These are phyloP conservation scores for Penicillium odoratum DNA, from an alignment of 495 filamentous ascomycete species.

Conservation along the genomic window DNA sequence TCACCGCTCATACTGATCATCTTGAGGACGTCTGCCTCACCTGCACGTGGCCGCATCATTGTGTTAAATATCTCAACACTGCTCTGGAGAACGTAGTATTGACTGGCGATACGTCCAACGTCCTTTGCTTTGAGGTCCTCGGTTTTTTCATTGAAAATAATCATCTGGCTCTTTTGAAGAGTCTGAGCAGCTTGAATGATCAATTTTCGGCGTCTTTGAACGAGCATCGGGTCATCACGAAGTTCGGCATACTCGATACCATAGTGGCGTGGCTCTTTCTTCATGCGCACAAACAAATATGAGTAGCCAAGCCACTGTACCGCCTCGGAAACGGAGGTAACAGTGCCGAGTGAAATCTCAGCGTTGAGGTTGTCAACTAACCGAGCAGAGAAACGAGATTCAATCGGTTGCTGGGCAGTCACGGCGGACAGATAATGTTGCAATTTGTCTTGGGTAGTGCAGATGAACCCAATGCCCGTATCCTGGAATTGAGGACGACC, in stretches of 20 bases:
- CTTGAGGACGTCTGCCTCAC: conserved; percentile 84
- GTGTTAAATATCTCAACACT: conserved; percentile 95
- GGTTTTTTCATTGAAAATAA: conserved; percentile 93
- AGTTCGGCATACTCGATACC: conserved; percentile 96
- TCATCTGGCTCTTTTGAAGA: conserved; percentile 93
- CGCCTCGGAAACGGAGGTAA: conserved; percentile 90
- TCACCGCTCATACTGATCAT: conserved; percentile 97
- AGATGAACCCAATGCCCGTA: conserved; percentile 94
- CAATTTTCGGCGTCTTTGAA: conserved; percentile 76
- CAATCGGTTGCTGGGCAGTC: conserved; percentile 93
- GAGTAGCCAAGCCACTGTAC: conserved; percentile 98
- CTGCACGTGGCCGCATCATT: conserved; percentile 77
- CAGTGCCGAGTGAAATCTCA: conserved; percentile 90
- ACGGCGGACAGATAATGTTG: conserved; percentile 91
- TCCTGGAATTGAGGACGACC: conserved; percentile 97
- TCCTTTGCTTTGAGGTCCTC: conserved; percentile 91
- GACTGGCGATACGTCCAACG: conserved; percentile 92
- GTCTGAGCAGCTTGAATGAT: conserved; percentile 83
- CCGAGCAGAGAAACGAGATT: conserved; percentile 86
- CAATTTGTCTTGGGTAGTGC: conserved; percentile 88
- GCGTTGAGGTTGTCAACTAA: conserved; percentile 97
- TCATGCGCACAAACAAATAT: conserved; percentile 95
- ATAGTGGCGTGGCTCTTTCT: conserved; percentile 84
- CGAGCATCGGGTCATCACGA: conserved; percentile 78
- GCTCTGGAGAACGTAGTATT: conserved; percentile 90